Base-by-base conservation (phyloP, 1,284 basidiomycete genomes). In the Leccinum griseonigrum region DNA sequence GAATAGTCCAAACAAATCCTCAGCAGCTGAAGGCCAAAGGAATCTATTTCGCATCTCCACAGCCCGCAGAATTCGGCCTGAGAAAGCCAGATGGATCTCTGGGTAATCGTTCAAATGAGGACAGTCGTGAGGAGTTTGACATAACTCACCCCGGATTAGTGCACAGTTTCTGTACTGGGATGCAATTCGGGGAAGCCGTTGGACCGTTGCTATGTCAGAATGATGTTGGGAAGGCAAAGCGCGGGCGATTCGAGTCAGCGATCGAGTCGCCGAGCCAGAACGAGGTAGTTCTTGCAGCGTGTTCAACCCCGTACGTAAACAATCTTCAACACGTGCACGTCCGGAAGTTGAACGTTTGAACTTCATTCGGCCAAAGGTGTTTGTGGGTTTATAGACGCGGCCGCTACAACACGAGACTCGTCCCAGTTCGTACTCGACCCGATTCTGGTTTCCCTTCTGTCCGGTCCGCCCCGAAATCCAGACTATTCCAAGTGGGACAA, bases 261-360 rank as follows among this genome's bases (percentile, higher is more conserved):
- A 72, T 73, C 68, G 71, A 59, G 63, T 68, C 59, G 40, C 71
- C 63, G 67, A 62, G 60, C 69, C 65, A 72, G 66, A 71, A 70
- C 48, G 55, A 61, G 69, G 48, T 48, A 54, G 51, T 58, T 57
- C 62, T 63, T 53, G 64, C 71, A 67, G 60, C 70, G 66, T 71
- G 71, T 57, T 54, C 57, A 64, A 55, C 52, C 36, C 31, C 38
- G 58, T 54, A 74, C 70, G 70, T 71, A 71, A 71, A 71, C 38
- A 34, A 52, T 56, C 60, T 52, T 58, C 58, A 55, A 63, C 70
- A 74, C 68, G 73, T 73, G 70, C 26, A 63, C 52, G 22, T 60
- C 57, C 65, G 64, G 68, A 73, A 69, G 68, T 71, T n/a, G 62
- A 62, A 60, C 18, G 57, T 53, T 71, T 38, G 62, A 63, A 60